A percentile compares a stretch with the other conserved stretches of the same genome.
Conservation (phyloP, 106 monocot genomes). For the Platanthera zijinensis region DNA sequence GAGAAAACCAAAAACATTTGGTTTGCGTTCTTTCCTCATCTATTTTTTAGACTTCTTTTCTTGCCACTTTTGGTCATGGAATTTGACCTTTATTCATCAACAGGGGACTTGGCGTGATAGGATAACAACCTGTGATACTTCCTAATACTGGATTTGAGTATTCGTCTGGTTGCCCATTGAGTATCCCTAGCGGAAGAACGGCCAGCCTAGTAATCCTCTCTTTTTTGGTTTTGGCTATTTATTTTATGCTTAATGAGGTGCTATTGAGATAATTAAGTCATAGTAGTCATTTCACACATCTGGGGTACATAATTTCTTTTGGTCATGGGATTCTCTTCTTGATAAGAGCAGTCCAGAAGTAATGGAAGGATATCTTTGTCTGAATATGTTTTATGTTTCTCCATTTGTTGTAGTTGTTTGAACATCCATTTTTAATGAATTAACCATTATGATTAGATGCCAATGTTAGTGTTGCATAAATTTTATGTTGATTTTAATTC, state of each 20-base stretch:
- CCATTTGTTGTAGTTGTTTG: no score
- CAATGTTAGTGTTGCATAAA: no score
- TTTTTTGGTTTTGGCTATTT: background rate
- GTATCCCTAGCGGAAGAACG: constrained; percentile 82
- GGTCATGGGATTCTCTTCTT: no score
- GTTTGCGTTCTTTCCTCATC: constrained; percentile 22
- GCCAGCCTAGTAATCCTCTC: constrained; percentile 20
- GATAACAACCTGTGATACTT: constrained; percentile 96
- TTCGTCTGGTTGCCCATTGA: constrained; percentile 80
- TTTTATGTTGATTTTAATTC: no score
- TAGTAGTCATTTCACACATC: no score
- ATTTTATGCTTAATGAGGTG: background rate
- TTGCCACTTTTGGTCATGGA: background rate
- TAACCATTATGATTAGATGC: no score
- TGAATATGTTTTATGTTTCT: no score
- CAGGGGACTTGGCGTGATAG: constrained; percentile 89
- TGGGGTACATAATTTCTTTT: no score
- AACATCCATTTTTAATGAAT: no score
- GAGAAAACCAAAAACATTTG: constrained; percentile 85
- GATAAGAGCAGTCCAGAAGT: no score
- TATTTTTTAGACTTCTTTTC: background rate
- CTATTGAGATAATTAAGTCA: background rate
- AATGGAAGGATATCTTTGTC: no score
- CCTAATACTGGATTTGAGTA: constrained; percentile 88
- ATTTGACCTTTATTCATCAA: background rate